Percentiles rank a stretch among this genome's conserved stretches.
These are phyloP conservation scores for Termitomyces sp. DNA, from an alignment of 768 basidiomycete genomes.

Conservation along the genomic window DNA sequence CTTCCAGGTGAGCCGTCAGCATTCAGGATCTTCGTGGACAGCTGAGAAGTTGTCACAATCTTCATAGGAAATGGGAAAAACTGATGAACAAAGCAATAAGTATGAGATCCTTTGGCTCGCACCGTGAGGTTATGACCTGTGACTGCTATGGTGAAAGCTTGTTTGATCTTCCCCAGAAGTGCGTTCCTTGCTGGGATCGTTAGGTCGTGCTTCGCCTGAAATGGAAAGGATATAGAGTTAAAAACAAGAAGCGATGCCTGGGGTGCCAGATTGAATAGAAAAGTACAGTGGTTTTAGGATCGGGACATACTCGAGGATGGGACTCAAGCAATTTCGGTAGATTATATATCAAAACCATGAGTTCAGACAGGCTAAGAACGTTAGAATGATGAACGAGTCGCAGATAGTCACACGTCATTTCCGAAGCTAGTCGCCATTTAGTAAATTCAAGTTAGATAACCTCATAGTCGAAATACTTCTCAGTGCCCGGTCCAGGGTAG, in stretches of 20 bases:
- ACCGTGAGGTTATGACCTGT: constrained; percentile 51
- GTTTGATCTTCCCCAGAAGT: constrained; percentile 52
- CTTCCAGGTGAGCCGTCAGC: constrained; percentile 63
- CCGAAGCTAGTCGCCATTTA: constrained; percentile 9
- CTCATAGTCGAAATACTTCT: constrained; percentile 21
- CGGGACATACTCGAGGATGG: constrained; percentile 41
- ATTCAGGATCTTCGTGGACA: constrained; percentile 66
- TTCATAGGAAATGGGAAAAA: constrained; percentile 6
- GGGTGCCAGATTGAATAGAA: neutral
- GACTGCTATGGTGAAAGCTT: constrained; percentile 49
- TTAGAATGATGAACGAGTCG: constrained; percentile 37
- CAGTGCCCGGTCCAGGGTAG: constrained; percentile 27
- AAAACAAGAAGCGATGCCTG: constrained; percentile 64
- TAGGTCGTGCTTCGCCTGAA: constrained; percentile 50
- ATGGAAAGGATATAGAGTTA: constrained; percentile 66
- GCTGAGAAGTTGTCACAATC: constrained; percentile 61
- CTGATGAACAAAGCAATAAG: neutral
- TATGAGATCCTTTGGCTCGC: neutral
- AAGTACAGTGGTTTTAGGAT: neutral
- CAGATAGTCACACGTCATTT: constrained; percentile 17
- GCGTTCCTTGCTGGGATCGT: constrained; percentile 35
- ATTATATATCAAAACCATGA: constrained; percentile 59
- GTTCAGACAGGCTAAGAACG: constrained; percentile 48
- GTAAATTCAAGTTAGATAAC: neutral
- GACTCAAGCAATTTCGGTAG: constrained; percentile 45